These are phyloP conservation scores for Teratosphaeria epicoccoides DNA, from an alignment of 2,329 filamentous ascomycete genomes.

Conservation along the genomic window DNA sequence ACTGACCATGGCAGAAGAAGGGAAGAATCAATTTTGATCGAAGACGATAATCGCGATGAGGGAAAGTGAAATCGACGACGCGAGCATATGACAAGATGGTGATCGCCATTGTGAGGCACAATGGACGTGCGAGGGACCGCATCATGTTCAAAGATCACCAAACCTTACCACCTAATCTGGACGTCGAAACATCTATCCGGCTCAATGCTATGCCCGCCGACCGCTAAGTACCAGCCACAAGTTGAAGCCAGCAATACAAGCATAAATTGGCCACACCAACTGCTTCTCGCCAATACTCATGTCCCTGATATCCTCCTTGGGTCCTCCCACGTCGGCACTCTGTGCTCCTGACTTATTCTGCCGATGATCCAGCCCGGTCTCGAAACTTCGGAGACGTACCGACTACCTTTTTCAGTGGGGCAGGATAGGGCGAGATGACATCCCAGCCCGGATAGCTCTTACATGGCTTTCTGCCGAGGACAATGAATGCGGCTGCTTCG, in stretches of 20 bases:
- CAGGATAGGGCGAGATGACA: conserved; percentile 50
- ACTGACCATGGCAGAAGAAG: background rate
- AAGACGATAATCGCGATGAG: conserved; percentile 7
- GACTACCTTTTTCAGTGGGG: conserved; percentile 19
- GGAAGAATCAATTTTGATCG: conserved; percentile 8
- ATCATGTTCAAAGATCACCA: conserved; percentile 42
- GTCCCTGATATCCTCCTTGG: conserved; percentile 31
- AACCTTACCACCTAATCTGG: conserved; percentile 59
- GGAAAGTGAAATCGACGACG: background rate
- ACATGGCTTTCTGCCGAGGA: conserved; percentile 62
- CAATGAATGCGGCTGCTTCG: conserved; percentile 57
- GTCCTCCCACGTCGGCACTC: conserved; percentile 53
- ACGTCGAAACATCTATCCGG: conserved; percentile 58
- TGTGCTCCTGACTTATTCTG: conserved; percentile 68
- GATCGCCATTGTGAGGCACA: background rate
- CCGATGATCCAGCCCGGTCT: conserved; percentile 54
- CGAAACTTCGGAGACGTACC: conserved; percentile 29
- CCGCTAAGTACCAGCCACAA: conserved; percentile 64
- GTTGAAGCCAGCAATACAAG: conserved; percentile 62
- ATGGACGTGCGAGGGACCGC: background rate
- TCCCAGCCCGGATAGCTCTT: conserved; percentile 63
- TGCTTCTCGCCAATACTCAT: conserved; percentile 56
- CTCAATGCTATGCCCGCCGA: conserved; percentile 51
- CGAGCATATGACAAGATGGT: background rate
- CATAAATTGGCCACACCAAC: conserved; percentile 68